Evolutionary conservation across 1,139 yeast species (phyloP), one percentile per base, ranked within the genome.

Genomic region (Arxiozyma heterogenica): DNA sequence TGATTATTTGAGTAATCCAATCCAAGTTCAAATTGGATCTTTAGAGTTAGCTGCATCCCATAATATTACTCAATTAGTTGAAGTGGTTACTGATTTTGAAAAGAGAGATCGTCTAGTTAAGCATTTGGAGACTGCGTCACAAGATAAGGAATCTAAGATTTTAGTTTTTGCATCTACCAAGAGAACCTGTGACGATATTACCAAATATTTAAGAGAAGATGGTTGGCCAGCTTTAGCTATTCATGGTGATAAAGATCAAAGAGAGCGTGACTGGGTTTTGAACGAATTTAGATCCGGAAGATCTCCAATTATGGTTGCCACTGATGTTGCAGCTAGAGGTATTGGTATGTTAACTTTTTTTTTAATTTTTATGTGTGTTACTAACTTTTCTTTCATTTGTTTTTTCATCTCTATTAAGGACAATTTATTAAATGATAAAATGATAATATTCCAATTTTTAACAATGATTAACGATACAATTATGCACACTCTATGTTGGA

Each of bases 281-380:
- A 80, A 77, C 63, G 96, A 93, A 75, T 93, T 93, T 79, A 87
- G 86, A 79, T 71, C 82, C 58, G 98, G 98, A 64, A 86, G 84
- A 71, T 83, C 95, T 55, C 96, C 97, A 61, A 86, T 93, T 69
- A 90, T 93, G 98, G 96, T 91, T 71, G 98, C 98, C 60, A 93
- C 98, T 63, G 98, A 93, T 75, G 98, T 93, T 73, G 98, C 98
- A 58, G 96, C 98, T 63, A 89, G 98, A 82, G 98, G 98, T 83
- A 91, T 93, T 79, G 98, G 96, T 90, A 89, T 76, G 98, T 87
- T 59, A 52, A 54, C 42, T 73, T 73, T 58, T 60, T 57, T 60
- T 59, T 59, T 56, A 60, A 56, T 58, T 52, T 41, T 51, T 45
- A 41, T 52, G 18, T 54, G 44, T 52, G 22, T 53, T 57, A 55